These are phyloP conservation scores for Ehretia macrophylla DNA, from an alignment of 257 asterid genomes.

Conservation along the genomic window DNA sequence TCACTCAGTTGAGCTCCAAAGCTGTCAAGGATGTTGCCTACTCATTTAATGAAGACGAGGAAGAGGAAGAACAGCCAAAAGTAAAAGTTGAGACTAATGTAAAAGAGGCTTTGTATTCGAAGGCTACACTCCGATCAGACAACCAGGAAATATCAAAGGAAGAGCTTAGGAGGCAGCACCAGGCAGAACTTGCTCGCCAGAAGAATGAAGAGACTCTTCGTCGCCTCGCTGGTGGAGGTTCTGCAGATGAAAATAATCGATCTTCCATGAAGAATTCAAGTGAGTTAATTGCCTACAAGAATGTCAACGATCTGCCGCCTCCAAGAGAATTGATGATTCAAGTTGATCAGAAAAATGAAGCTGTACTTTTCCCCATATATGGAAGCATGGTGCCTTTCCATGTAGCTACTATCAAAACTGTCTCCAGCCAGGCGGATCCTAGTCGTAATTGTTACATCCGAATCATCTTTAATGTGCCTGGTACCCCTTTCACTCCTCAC, in stretches of 20 bases:
- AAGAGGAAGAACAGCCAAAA: constrained; percentile 43
- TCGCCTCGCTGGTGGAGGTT: constrained; percentile 58
- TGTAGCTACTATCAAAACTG: constrained; percentile 58
- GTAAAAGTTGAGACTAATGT: constrained; percentile 19
- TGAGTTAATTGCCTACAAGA: constrained; percentile 58
- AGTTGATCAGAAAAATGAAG: constrained; percentile 72
- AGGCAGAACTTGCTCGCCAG: constrained; percentile 74
- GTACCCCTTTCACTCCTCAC: constrained; percentile 62
- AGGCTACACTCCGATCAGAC: constrained; percentile 71
- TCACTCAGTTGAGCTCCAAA: constrained; percentile 45
- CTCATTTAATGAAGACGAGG: constrained; percentile 51
- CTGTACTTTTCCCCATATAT: constrained; percentile 55
- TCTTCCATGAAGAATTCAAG: constrained; percentile 29
- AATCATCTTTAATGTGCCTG: constrained; percentile 66
- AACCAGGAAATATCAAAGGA: constrained; percentile 67
- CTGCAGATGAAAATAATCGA: constrained; percentile 34
- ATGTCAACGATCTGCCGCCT: constrained; percentile 59
- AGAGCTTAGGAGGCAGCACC: constrained; percentile 69
- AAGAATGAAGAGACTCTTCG: constrained; percentile 71
- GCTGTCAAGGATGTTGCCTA: constrained; percentile 46
- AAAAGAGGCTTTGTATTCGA: constrained; percentile 33
- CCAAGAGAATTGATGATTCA: constrained; percentile 63
- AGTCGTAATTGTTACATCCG: constrained; percentile 61
- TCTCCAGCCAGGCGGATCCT: constrained; percentile 68
- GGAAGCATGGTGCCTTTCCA: constrained; percentile 77